phyloP scores from a whole-genome alignment of 306 rosid genomes.

The Cucumis melo region DNA sequence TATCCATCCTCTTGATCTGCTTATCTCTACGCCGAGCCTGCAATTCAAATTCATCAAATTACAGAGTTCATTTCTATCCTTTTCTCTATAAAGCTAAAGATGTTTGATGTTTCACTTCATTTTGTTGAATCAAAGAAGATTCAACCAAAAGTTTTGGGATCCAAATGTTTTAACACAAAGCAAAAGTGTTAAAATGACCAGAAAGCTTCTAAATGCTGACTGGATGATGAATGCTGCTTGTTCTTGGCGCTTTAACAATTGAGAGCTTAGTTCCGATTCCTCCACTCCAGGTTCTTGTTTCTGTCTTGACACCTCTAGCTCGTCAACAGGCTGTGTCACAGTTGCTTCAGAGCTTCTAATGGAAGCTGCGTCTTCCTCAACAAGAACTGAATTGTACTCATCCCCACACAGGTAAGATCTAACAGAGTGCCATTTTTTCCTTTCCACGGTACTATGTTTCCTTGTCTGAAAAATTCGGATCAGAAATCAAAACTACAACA shows the following conservation, averaged over 20 bases:
- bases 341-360: constrained; percentile 43
- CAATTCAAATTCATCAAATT: constrained; percentile 14
- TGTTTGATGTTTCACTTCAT: background rate
- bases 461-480: constrained; percentile 27
- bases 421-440: constrained; percentile 61
- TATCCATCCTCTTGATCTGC: constrained; percentile 10
- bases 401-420: constrained; percentile 86
- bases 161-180: background rate
- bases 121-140: background rate
- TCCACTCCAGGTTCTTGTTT: constrained; percentile 24
- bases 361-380: constrained; percentile 64
- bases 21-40: constrained; percentile 42
- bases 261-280: constrained; percentile 4
- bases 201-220: constrained; percentile 52
- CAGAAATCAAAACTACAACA: background rate
- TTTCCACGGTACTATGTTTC: constrained; percentile 38
- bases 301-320: constrained; percentile 9
- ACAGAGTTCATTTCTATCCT: background rate
- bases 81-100: background rate
- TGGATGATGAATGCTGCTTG: constrained; percentile 67
- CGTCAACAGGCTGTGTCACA: constrained; percentile 33
- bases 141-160: background rate
- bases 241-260: constrained; percentile 30
- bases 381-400: constrained; percentile 58
- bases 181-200: constrained; percentile 28